Evolutionary conservation across 441 rosid species (phyloP), one percentile per base, ranked within the genome.

Genomic region (Jatropha podagrica): DNA sequence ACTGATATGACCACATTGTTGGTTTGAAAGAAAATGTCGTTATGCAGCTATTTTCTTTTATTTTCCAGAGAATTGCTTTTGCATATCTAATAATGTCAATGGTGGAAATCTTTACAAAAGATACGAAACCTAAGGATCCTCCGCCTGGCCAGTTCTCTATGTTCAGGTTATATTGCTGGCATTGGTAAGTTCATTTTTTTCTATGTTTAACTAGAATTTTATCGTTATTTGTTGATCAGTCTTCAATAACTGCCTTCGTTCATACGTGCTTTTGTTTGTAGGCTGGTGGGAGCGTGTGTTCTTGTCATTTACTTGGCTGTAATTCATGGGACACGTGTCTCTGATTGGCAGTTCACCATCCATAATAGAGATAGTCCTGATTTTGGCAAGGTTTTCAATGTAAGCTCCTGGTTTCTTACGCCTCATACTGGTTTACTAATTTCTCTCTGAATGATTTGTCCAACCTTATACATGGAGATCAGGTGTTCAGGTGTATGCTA

Each of bases 311-410:
- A 94, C 88, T 74, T 86, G 55, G 87, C 85, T 68, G 77, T 82
- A 59, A 71, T 90, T 74, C 87, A 92, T 51, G 94, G 95, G 69
- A 79, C 83, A n/a, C 82, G 85, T 71, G 95, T 92, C 58, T 93
- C 98, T 64, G 89, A 92, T 78, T 94, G 97, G 97, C 87, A 89
- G 56, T 92, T 89, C 77, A 78, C 88, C n/a, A 79, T 88, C 71
- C 58, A 38, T 54, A 71, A 88, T 59, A 78, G 56, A 71, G 88
- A 84, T 8, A 87, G 87, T 76, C 37, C 74, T 68, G 89, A 91
- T 72, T 90, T 85, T 68, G 94, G 93, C 71, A 87, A 84, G 82
- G 74, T 78, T 61, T 90, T 86, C 83, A 79, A 79, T 32, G 98
- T 94, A 84, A 87, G 93, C 55, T 72, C 77, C 44, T 62, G n/a